Conservation (phyloP, 306 rosid genomes). For the Rosa chinensis region DNA sequence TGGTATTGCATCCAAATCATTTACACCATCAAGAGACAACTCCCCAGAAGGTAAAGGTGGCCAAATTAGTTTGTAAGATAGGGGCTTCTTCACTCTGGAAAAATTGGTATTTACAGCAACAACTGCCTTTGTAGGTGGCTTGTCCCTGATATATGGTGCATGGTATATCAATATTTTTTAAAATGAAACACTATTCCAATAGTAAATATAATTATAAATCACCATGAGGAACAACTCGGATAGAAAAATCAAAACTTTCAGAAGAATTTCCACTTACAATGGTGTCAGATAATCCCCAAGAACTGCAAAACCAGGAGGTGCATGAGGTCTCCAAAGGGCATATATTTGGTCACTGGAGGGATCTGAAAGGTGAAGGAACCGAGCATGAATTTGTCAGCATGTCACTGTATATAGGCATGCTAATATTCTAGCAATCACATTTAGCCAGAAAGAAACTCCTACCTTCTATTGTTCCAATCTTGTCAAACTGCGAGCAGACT, state of each 20-base stretch:
- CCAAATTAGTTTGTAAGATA: conserved; percentile 79
- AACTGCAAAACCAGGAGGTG: conserved; percentile 93
- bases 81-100: conserved; percentile 71
- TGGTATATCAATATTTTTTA: conserved; percentile 9
- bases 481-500: conserved; percentile 88
- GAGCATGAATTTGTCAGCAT: conserved; percentile 19
- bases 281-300: conserved; percentile 95
- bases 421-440: not conserved
- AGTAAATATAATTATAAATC: not conserved
- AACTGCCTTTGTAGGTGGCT: conserved; percentile 93
- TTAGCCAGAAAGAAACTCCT: conserved; percentile 24
- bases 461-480: conserved; percentile 80
- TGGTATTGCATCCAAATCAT: conserved; percentile 27
- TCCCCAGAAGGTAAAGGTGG: conserved; percentile 55
- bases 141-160: conserved; percentile 64
- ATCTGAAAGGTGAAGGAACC: conserved; percentile 55
- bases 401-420: conserved; percentile 5
- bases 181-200: not conserved
- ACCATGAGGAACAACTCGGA: conserved; percentile 10
- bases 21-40: conserved; percentile 30
- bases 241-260: conserved; percentile 3
- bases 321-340: conserved; percentile 93
- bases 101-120: conserved; percentile 78
- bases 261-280: conserved; percentile 55
- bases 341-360: conserved; percentile 62